Evolutionary conservation across 371 early-diverging fungal genomes (phyloP), one percentile per base, ranked within the genome.

Genomic region (Mortierella sp.): DNA sequence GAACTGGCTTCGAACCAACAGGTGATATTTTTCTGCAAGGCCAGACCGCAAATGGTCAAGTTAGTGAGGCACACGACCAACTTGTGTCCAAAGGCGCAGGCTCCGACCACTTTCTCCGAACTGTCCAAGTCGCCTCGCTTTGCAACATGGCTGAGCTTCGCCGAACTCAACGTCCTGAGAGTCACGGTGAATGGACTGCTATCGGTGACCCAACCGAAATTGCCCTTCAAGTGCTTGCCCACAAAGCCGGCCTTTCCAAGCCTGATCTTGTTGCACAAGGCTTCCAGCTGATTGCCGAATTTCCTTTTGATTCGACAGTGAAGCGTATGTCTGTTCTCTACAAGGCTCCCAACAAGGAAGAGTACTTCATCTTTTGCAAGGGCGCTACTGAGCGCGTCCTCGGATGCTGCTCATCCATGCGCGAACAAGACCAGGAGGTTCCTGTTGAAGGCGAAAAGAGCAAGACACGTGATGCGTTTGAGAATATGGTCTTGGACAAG

Each of bases 311-410:
- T 81, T 93, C 94, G 16, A 88, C 90, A 21, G 88, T 96, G 47
- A 97, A 97, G 83, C 90, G 96, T 51, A 97, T 97, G 98, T 90
- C 91, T 79, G 92, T 96, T 14, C 85, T 95, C 4, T 85, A 85
- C 57, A 72, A 87, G 81, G 75, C 90, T 83, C 77, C 91, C 68
- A 7, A 7, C 12, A 45, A n/a, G 21, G 21, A 15, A 2, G 60
- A 59, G 21, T 25, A 59, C 45, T 14, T 81, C 45, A 81, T 80
- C 21, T 85, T 82, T 44, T 66, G 88, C n/a, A 93, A 93, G 69
- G 93, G 93, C 23, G 93, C 93, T 14, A 91, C 92, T n/a, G 93
- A 93, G 75, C 89, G 90, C 28, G 87, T 91, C 0, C 74, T 91
- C 15, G 80, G 75, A 16, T 80, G 85, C 71, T 92, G 92, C 80